These are phyloP conservation scores for Verticillium tricorpus DNA, from an alignment of 2,329 filamentous ascomycete genomes.

Conservation along the genomic window DNA sequence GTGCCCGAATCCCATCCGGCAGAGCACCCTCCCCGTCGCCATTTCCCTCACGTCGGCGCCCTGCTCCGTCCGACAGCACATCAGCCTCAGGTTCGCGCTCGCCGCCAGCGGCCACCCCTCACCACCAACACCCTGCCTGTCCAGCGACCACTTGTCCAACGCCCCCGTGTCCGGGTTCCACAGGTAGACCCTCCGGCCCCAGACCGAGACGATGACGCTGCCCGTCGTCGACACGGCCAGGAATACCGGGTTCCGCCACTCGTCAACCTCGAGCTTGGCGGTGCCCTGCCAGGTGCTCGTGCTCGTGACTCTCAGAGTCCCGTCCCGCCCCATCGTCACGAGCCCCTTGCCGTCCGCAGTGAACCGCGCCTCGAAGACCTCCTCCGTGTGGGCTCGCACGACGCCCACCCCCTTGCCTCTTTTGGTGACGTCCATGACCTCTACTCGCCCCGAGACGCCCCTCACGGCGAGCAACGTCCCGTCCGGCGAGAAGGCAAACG, in stretches of 20 bases:
- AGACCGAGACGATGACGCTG: slow-evolving; percentile 4
- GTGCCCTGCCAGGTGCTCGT: slow-evolving; percentile 2
- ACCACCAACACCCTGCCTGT: slow-evolving; percentile 5
- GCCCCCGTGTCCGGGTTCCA: slow-evolving; percentile 8
- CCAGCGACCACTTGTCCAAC: slow-evolving; percentile 8
- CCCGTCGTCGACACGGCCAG: not conserved
- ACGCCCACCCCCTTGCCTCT: slow-evolving; percentile 5
- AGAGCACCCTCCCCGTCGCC: slow-evolving; percentile 7
- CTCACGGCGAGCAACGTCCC: slow-evolving; percentile 4
- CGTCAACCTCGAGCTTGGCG: slow-evolving; percentile 9
- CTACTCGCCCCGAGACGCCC: slow-evolving; percentile 8
- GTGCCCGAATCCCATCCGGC: slow-evolving; percentile 6
- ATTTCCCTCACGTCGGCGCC: slow-evolving; percentile 10
- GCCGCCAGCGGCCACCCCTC: slow-evolving; percentile 9
- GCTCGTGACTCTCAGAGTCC: slow-evolving; percentile 8
- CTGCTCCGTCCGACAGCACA: slow-evolving; percentile 9
- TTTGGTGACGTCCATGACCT: slow-evolving; percentile 2
- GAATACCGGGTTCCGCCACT: slow-evolving; percentile 10
- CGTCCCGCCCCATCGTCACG: slow-evolving; percentile 8
- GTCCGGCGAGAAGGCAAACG: slow-evolving; percentile 7
- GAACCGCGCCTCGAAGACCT: slow-evolving; percentile 11
- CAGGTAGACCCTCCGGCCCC: slow-evolving; percentile 8
- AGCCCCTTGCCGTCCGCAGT: slow-evolving; percentile 4
- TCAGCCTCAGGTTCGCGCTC: slow-evolving; percentile 7
- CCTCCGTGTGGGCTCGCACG: slow-evolving; percentile 10